These are phyloP conservation scores for Hypomontagnella monticulosa DNA, from an alignment of 495 filamentous ascomycete species.

Conservation along the genomic window DNA sequence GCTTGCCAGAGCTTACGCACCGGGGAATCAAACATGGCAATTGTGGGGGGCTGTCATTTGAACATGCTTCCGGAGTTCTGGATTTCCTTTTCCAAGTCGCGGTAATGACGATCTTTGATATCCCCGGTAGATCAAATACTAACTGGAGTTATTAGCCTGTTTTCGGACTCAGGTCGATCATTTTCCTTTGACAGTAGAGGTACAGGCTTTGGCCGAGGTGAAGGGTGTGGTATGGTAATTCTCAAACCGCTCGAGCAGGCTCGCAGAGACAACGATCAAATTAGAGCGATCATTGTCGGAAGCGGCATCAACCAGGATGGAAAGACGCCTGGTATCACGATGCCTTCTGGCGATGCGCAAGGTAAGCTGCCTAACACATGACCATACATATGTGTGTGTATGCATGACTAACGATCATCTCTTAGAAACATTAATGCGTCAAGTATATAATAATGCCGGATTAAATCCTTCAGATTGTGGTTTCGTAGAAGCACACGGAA, in stretches of 20 bases:
- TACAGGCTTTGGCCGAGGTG: constrained; percentile 73
- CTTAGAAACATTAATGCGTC: constrained; percentile 55
- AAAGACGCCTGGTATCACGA: constrained; percentile 66
- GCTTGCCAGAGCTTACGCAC: constrained; percentile 82
- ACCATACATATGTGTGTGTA: not conserved
- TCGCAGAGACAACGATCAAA: constrained; percentile 63
- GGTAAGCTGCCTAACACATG: constrained; percentile 38
- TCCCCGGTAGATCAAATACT: constrained; percentile 45
- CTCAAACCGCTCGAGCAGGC: constrained; percentile 71
- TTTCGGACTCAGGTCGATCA: constrained; percentile 71
- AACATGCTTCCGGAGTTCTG: constrained; percentile 67
- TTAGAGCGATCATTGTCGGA: constrained; percentile 69
- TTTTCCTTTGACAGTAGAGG: constrained; percentile 69
- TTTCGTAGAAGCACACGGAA: constrained; percentile 64
- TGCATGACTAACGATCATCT: constrained; percentile 24
- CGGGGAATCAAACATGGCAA: constrained; percentile 57
- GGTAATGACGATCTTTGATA: constrained; percentile 18
- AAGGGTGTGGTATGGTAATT: constrained; percentile 66
- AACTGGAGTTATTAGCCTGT: constrained; percentile 58
- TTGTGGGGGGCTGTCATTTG: constrained; percentile 67
- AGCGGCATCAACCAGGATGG: constrained; percentile 70
- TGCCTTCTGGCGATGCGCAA: constrained; percentile 67
- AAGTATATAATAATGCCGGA: constrained; percentile 55
- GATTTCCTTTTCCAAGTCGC: constrained; percentile 58
- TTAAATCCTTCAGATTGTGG: constrained; percentile 55